Conservation (phyloP, 371 early-diverging fungal species). For the Mucor piriformis region DNA sequence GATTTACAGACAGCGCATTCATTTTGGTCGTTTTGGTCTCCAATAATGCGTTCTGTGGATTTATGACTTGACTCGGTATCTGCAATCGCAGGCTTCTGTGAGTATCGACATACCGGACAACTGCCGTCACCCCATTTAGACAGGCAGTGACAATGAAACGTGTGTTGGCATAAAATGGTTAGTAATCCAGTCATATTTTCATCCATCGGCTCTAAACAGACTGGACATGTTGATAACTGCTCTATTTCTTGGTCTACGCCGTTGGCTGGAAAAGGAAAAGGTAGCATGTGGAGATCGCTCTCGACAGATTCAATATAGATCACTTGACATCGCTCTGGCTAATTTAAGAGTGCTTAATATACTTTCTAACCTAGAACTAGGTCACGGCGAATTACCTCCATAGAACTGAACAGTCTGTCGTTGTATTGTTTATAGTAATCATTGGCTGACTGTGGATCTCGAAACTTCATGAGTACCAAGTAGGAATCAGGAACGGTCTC, state of each 20-base stretch:
- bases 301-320: constrained; percentile 73
- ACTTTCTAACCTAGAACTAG: neutral
- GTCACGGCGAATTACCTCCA: constrained; percentile 56
- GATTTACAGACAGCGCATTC: constrained; percentile 75
- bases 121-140: constrained; percentile 90
- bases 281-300: constrained; percentile 55
- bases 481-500: constrained; percentile 80
- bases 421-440: constrained; percentile 77
- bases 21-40: constrained; percentile 37
- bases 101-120: constrained; percentile 94
- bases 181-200: constrained; percentile 79
- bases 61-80: too few relatives aligned
- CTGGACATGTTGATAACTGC: constrained; percentile 89
- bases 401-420: constrained; percentile 76
- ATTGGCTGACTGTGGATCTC: constrained; percentile 55
- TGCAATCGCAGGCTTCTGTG: constrained; percentile 43
- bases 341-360: too few relatives aligned
- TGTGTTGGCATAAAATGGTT: constrained; percentile 93
- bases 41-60: neutral
- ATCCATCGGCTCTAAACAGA: constrained; percentile 93
- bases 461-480: constrained; percentile 80
- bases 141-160: constrained; percentile 90
- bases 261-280: constrained; percentile 59
- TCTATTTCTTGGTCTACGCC: constrained; percentile 36
- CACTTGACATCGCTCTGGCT: constrained; percentile 74